phyloP scores from a whole-genome alignment of 495 filamentous ascomycete species.

The Penicillium samsonianum region DNA sequence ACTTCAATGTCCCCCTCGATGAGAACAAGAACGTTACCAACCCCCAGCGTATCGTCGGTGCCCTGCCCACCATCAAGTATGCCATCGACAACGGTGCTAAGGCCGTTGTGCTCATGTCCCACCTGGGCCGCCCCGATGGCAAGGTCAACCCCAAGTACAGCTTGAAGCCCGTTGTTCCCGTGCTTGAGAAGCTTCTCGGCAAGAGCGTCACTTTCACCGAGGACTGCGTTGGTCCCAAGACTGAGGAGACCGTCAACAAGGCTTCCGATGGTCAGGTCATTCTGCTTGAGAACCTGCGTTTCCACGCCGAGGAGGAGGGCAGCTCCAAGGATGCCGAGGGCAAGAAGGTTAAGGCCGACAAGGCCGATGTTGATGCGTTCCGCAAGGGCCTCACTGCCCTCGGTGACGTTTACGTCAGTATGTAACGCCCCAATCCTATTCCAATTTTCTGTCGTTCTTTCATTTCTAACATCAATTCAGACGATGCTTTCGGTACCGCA shows the following conservation, averaged over 20 bases:
- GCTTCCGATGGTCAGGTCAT: conserved; percentile 82
- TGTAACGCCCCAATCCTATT: conserved; percentile 29
- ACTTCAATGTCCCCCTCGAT: conserved; percentile 99
- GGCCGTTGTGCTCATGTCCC: conserved; percentile 96
- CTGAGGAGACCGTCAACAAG: conserved; percentile 85
- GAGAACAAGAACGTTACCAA: conserved; percentile 91
- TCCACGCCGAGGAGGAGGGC: conserved; percentile 97
- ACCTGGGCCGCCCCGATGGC: conserved; percentile 94
- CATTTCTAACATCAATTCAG: conserved; percentile 47
- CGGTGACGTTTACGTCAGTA: conserved; percentile 96
- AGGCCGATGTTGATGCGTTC: conserved; percentile 88
- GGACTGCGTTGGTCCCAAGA: conserved; percentile 87
- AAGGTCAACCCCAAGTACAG: conserved; percentile 89
- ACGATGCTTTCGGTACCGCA: conserved; percentile 98
- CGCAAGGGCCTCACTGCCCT: conserved; percentile 91
- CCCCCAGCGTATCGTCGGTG: conserved; percentile 96
- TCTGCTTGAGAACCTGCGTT: conserved; percentile 95
- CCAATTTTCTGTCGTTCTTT: neutral
- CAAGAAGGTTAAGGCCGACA: conserved; percentile 98
- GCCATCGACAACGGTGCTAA: conserved; percentile 93
- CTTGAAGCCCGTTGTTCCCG: conserved; percentile 85
- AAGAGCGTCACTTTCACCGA: conserved; percentile 81
- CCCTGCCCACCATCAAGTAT: conserved; percentile 97
- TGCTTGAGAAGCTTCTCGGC: conserved; percentile 87
- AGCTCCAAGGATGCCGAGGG: conserved; percentile 87